These are phyloP conservation scores for Penicillium tannophilum DNA, from an alignment of 495 filamentous ascomycete genomes.

Conservation along the genomic window DNA sequence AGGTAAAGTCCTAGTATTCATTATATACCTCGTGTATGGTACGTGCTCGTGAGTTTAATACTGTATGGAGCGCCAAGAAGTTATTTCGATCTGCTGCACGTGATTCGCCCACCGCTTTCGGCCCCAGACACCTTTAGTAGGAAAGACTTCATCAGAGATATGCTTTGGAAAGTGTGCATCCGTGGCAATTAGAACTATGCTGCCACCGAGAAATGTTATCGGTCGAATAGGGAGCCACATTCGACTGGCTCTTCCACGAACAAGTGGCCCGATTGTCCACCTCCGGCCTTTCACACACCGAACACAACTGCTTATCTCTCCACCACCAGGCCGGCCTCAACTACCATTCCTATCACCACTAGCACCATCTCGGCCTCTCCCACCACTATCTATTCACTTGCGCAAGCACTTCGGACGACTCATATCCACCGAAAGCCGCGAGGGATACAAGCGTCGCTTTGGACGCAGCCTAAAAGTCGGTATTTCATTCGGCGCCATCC, in stretches of 20 bases:
- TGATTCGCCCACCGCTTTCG: no score
- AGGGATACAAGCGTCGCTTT: slow-evolving; percentile 65
- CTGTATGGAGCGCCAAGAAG: no score
- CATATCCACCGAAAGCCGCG: slow-evolving; percentile 73
- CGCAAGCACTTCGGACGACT: slow-evolving; percentile 64
- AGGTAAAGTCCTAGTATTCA: no score
- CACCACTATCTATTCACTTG: slow-evolving; percentile 43
- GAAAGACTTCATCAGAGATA: no score
- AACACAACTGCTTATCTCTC: slow-evolving; percentile 52
- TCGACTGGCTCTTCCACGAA: slow-evolving; percentile 16
- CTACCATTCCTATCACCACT: slow-evolving; percentile 72
- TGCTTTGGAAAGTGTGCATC: neutral
- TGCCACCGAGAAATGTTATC: slow-evolving; percentile 23
- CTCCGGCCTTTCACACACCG: slow-evolving; percentile 51
- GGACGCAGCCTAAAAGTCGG: slow-evolving; percentile 60
- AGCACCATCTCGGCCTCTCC: slow-evolving; percentile 37
- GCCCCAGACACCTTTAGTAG: no score
- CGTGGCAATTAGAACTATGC: slow-evolving; percentile 12
- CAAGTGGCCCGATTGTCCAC: slow-evolving; percentile 13
- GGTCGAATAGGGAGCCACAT: slow-evolving; percentile 36
- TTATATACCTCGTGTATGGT: no score
- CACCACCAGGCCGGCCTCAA: slow-evolving; percentile 64
- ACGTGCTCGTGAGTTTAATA: no score
- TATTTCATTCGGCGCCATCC: slow-evolving; percentile 56
- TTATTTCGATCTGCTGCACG: no score